phyloP scores from a whole-genome alignment of 2,329 filamentous ascomycete species.

The Paraphaeosphaeria minitans region DNA sequence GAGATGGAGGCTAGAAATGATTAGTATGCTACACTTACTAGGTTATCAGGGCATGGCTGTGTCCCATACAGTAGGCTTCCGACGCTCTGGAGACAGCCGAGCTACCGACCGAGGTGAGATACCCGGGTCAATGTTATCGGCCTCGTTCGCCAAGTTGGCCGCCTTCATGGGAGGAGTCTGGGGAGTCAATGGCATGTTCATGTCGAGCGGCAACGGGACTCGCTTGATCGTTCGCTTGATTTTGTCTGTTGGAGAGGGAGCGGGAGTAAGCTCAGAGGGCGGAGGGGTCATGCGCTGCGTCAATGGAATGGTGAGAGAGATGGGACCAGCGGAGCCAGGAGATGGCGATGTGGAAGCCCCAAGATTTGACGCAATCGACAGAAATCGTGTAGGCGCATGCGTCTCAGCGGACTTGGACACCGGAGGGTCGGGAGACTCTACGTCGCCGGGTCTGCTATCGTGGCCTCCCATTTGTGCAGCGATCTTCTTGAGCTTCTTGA shows the following conservation, averaged over 20 bases:
- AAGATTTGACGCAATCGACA: constrained; percentile 24
- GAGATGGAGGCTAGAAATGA: constrained; percentile 27
- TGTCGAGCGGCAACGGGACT: constrained; percentile 13
- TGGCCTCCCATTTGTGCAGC: constrained; percentile 30
- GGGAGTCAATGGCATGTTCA: constrained; percentile 21
- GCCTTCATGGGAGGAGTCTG: constrained; percentile 22
- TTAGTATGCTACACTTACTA: constrained; percentile 8
- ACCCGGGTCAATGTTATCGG: constrained; percentile 27
- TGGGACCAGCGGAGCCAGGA: constrained; percentile 20
- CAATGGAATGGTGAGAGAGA: constrained; percentile 17
- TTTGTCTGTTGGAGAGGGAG: constrained; percentile 13
- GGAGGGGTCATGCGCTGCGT: constrained; percentile 23
- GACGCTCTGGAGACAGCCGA: constrained; percentile 26
- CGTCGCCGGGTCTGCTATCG: constrained; percentile 29
- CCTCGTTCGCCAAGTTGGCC: constrained; percentile 20
- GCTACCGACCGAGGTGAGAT: constrained; percentile 29
- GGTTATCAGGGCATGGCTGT: constrained; percentile 1
- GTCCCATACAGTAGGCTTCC: constrained; percentile 33
- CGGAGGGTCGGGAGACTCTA: constrained; percentile 37
- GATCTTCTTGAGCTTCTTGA: constrained; percentile 41
- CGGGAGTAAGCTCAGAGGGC: constrained; percentile 14
- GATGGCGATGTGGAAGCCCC: constrained; percentile 26
- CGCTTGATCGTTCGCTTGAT: constrained; percentile 14
- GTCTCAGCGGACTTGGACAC: constrained; percentile 28
- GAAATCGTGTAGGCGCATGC: constrained; percentile 25